Base-by-base conservation (phyloP, 1,284 basidiomycete genomes). In the Ceratobasidium sp. region DNA sequence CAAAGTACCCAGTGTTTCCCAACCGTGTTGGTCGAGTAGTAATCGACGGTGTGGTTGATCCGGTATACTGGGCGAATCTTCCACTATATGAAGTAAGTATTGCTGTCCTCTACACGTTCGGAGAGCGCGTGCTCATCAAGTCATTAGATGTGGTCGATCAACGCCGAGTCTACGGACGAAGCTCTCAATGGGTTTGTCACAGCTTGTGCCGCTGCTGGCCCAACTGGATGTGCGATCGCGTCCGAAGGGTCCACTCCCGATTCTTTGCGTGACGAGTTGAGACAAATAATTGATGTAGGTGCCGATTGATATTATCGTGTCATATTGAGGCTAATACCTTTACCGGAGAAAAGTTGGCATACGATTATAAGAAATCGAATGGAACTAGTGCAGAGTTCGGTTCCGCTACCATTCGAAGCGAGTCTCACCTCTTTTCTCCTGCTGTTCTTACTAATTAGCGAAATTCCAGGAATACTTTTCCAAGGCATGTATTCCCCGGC, bases 11-110 rank as follows among this genome's bases (percentile, higher is more conserved):
- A 73, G 72, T 73, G 50, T 73, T 72, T 34, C 62, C 60, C 3
- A 36, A 74, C n/a, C 72, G 73, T n/a, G 62, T 73, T 23, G 73
- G 73, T 3, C 72, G 52, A 14, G 73, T 74, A 2, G 69, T 74
- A 9, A 12, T 74, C 28, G 73, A 74, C 32, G 73, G 73, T 9
- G 73, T 74, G 28, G 30, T 59, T n/a, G 57, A 69, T 32, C 61
- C 72, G 14, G 16, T 57, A n/a, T 32, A 58, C 39, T 74, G 36
- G 43, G 46, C 57, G 14, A 53, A 59, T 14, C 14, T 18, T 3
- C 57, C 57, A 26, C 28, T 43, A 18, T 23, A 72, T 26, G 45
- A 72, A 59, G 71, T 62, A n/a, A 5, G 60, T 52, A 6, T 34
- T 48, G 16, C 45, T 12, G 23, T 14, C 18, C 18, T 30, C 39